phyloP scores from a whole-genome alignment of 176 grass and related monocot species.

The Zoysia japonica region DNA sequence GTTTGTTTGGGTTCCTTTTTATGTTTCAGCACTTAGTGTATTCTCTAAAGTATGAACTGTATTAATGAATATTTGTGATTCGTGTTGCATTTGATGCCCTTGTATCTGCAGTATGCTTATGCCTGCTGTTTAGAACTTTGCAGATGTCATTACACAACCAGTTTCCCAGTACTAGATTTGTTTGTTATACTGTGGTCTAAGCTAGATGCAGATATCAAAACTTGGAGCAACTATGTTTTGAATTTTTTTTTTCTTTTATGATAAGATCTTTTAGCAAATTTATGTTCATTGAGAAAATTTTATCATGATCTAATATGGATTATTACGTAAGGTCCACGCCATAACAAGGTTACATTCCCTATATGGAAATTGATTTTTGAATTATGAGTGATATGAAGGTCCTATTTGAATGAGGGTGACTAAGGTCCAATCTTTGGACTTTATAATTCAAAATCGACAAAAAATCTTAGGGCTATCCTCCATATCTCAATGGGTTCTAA shows the following conservation, averaged over 20 bases:
- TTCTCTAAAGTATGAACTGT: not conserved
- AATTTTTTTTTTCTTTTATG: not conserved
- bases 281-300: not conserved
- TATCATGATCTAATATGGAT: not conserved
- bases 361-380: not conserved
- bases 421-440: not conserved
- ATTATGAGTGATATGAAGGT: not conserved
- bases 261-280: not conserved
- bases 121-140: conserved; percentile 15
- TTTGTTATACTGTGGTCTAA: not conserved
- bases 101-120: conserved; percentile 1
- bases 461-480: not conserved
- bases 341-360: too few species aligned
- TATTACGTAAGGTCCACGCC: not conserved
- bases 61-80: not conserved
- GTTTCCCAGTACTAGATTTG: not conserved
- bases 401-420: not conserved
- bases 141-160: conserved; percentile 17
- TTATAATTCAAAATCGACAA: not conserved
- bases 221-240: not conserved
- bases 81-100: not conserved
- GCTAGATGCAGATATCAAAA: conserved; percentile 16
- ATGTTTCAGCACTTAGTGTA: not conserved
- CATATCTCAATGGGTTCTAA: not conserved
- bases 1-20: conserved; percentile 5